Evolutionary conservation across 139 green algal species (phyloP).

Genomic region (Micractinium conductrix): DNA sequence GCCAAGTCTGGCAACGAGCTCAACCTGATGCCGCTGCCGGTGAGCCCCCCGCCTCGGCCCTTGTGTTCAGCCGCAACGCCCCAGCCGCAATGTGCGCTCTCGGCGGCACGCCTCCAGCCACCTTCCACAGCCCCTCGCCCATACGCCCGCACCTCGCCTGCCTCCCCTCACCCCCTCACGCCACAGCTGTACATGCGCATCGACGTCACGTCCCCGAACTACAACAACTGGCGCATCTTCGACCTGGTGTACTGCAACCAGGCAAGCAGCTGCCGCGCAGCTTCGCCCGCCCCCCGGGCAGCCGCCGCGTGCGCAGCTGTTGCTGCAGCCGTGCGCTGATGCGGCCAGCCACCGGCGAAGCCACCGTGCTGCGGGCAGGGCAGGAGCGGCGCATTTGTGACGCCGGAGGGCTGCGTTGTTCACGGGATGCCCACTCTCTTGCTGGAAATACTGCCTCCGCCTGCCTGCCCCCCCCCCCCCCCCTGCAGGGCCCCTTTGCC

Average conservation of each 20-base stretch:
- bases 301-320: no score
- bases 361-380: no score
- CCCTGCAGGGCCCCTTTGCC: neutral
- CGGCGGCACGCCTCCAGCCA: neutral
- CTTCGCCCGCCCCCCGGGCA: neutral
- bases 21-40: constrained; percentile 34
- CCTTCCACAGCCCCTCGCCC: no score
- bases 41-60: neutral
- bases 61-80: no score
- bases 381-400: no score
- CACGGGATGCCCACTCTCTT: no score
- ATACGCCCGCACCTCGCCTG: no score
- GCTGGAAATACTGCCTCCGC: neutral
- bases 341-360: no score
- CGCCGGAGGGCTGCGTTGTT: no score
- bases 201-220: constrained; percentile 12
- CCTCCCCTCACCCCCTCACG: neutral
- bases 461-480: neutral
- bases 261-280: neutral
- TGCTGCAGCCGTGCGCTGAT: no score
- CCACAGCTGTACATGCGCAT: constrained; percentile 35
- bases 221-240: constrained; percentile 33
- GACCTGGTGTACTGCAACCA: constrained; percentile 50
- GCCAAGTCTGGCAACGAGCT: constrained; percentile 23
- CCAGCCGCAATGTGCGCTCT: no score